These are phyloP conservation scores for Cyclocybe cylindracea DNA, from an alignment of 768 basidiomycete genomes.

Conservation along the genomic window DNA sequence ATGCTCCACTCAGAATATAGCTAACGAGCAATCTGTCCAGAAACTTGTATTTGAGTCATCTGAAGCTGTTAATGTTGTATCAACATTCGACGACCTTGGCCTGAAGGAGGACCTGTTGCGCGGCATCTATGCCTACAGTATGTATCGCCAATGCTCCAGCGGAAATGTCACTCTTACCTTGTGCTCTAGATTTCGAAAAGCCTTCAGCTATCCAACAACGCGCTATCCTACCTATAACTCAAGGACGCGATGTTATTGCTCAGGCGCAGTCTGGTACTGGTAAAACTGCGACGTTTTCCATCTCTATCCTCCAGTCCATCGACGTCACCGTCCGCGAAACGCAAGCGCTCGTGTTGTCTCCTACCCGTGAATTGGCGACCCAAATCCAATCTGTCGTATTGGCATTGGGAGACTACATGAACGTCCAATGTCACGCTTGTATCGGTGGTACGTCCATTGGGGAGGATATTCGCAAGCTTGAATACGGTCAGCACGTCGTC, in stretches of 20 bases:
- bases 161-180: neutral
- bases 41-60: slow-evolving; percentile 97
- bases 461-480: slow-evolving; percentile 95
- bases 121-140: slow-evolving; percentile 98
- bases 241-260: slow-evolving; percentile 97
- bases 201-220: slow-evolving; percentile 99
- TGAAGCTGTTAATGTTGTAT: slow-evolving; percentile 86
- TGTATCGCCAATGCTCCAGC: slow-evolving; percentile 21
- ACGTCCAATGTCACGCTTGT: slow-evolving; percentile 97
- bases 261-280: slow-evolving; percentile 99
- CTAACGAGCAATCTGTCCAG: slow-evolving; percentile 30
- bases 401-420: slow-evolving; percentile 98
- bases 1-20: slow-evolving; percentile 12
- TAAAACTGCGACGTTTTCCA: slow-evolving; percentile 99
- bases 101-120: slow-evolving; percentile 94
- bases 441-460: slow-evolving; percentile 97
- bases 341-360: slow-evolving; percentile 94
- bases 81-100: slow-evolving; percentile 87
- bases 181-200: slow-evolving; percentile 80
- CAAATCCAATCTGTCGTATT: slow-evolving; percentile 98
- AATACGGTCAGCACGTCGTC: slow-evolving; percentile 97
- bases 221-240: slow-evolving; percentile 93
- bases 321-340: slow-evolving; percentile 93
- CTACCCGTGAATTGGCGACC: slow-evolving; percentile 98
- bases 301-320: slow-evolving; percentile 97